Evolutionary conservation across 2,329 filamentous ascomycete genomes (phyloP), one percentile per base, ranked within the genome.

Genomic region (Moelleriella libera): DNA sequence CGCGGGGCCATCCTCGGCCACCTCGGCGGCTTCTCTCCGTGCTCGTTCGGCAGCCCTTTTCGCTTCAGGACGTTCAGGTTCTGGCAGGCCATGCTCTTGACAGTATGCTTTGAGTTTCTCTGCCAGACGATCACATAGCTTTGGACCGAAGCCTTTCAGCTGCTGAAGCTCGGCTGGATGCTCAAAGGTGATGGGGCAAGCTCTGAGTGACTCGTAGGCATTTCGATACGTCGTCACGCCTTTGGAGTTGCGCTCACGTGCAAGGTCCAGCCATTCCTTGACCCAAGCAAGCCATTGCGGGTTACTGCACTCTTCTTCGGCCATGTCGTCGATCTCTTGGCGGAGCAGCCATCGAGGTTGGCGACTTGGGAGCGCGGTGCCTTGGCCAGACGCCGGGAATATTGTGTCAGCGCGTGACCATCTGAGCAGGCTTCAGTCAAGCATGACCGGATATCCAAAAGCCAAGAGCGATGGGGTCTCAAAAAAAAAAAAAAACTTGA

Each of bases 181-280:
- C 14, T 75, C 68, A 53, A 88, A 85, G 1, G 66, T 64, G 40
- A 87, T 67, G 0, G 86, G 85, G 52, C 85, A 89, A 10, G 77
- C 77, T 63, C 82, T 85, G 61, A 92, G 76, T 2, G 85, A 84
- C 49, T 86, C 75, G 57, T 87, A 87, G 1, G 86, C 86, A 55
- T 82, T 79, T 53, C 78, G 83, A 62, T 88, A 90, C 0, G 77
- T 81, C n/a, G 73, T 77, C 29, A 80, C 65, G 28, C 82, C 83
- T 59, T 86, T 88, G 14, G 78, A 76, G 58, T 83, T 86, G 43
- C 75, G 75, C 54, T 86, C 78, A 45, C 75, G 72, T 10, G 83
- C 85, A 41, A 75, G 60, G 43, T 88, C 82, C 45, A 83, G 74
- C 83, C 82, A 88, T 67, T 88, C 83, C 57, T 85, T 82, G 45